Percentiles rank a stretch among this genome's conserved stretches.
Evolutionary conservation across 2,329 filamentous ascomycete species (phyloP).

Genomic region (Penicillium sp.): DNA sequence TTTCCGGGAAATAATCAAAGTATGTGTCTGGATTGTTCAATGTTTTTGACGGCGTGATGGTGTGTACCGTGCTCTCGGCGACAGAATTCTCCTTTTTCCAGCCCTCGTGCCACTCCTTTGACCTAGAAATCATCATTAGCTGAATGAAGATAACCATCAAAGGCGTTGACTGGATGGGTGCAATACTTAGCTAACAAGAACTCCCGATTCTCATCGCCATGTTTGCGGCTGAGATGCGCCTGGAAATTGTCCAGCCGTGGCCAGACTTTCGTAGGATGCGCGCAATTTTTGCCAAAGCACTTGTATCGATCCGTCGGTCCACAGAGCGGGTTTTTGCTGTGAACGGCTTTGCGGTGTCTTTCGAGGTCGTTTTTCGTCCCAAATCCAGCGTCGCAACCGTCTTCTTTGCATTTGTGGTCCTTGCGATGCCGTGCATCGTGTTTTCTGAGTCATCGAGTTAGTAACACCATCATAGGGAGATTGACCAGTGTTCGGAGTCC

Average conservation of each 20-base stretch:
- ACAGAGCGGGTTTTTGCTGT: conserved; percentile 48
- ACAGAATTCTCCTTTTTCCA: neutral
- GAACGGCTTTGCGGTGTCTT: conserved; percentile 72
- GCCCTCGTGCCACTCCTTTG: conserved; percentile 30
- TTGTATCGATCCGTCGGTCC: conserved; percentile 53
- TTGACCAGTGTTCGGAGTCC: too few relatives aligned
- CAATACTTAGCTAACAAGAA: conserved; percentile 47
- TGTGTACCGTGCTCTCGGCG: neutral
- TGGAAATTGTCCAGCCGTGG: conserved; percentile 83
- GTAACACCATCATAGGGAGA: too few relatives aligned
- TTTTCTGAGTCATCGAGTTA: conserved; percentile 54
- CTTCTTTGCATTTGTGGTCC: conserved; percentile 58
- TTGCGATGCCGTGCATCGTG: conserved; percentile 68
- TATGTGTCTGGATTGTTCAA: neutral
- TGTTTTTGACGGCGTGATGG: conserved; percentile 1
- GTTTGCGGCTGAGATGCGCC: conserved; percentile 69
- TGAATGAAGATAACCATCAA: neutral
- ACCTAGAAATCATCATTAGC: conserved; percentile 8
- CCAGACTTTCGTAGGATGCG: conserved; percentile 65
- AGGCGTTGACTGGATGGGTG: too few relatives aligned
- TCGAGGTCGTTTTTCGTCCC: conserved; percentile 75
- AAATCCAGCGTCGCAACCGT: conserved; percentile 65
- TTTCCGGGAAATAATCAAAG: neutral
- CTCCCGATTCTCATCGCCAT: conserved; percentile 47
- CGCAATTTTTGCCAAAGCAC: conserved; percentile 58